phyloP scores from a whole-genome alignment of 208 protist genomes.

The Naegleria lovaniensis region DNA sequence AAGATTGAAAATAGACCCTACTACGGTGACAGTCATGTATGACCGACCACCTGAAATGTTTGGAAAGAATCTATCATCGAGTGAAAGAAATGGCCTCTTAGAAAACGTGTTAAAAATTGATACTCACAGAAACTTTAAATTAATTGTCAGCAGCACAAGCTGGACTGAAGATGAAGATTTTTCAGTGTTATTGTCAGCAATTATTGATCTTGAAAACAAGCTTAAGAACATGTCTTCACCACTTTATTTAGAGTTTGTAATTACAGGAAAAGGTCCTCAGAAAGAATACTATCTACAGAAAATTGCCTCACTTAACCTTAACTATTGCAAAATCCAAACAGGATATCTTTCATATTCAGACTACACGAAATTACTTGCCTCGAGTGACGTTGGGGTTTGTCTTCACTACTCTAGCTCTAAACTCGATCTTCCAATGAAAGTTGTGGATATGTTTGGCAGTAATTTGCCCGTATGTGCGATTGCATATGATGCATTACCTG shows the following conservation, averaged over 20 bases:
- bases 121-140: neutral
- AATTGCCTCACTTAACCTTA: neutral
- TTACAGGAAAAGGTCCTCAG: conserved; percentile 63
- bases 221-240: conserved; percentile 39
- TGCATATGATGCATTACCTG: conserved; percentile 68
- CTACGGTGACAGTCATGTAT: neutral
- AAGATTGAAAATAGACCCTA: neutral
- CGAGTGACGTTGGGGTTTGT: conserved; percentile 83
- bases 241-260: conserved; percentile 47
- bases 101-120: neutral
- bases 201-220: conserved; percentile 65
- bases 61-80: neutral
- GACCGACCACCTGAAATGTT: conserved; percentile 4
- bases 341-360: conserved; percentile 72
- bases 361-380: conserved; percentile 79
- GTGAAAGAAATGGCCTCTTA: neutral
- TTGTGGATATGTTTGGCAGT: conserved; percentile 89
- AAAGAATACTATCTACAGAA: conserved; percentile 42
- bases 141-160: conserved; percentile 74
- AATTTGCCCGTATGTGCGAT: conserved; percentile 79
- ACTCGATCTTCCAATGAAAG: conserved; percentile 95
- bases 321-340: conserved; percentile 56
- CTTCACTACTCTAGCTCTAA: conserved; percentile 86
- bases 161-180: conserved; percentile 95
- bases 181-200: conserved; percentile 74